Conservation (phyloP, 1,284 basidiomycete species). For the Schizopora paradoxa region DNA sequence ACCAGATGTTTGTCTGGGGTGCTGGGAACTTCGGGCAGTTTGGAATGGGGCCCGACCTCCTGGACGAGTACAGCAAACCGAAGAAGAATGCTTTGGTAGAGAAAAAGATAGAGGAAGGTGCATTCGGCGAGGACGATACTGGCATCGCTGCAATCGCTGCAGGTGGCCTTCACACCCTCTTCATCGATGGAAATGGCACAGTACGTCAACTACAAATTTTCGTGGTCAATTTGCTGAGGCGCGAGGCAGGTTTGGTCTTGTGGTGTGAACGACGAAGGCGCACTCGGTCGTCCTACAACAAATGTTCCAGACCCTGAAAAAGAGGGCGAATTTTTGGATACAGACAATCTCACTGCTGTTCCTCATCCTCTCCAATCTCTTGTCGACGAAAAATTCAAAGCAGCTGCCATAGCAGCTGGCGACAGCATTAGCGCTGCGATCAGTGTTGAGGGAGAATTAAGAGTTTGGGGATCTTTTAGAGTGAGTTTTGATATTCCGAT, state of each 20-base stretch:
- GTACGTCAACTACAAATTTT: conserved; percentile 41
- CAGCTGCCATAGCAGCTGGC: conserved; percentile 77
- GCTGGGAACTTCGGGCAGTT: conserved; percentile 87
- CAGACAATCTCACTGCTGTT: conserved; percentile 74
- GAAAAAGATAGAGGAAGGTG: conserved; percentile 54
- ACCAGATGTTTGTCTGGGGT: conserved; percentile 79
- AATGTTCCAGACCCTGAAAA: conserved; percentile 66
- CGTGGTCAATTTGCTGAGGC: conserved; percentile 10
- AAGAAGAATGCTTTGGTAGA: conserved; percentile 64
- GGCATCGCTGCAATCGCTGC: conserved; percentile 74
- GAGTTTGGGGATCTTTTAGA: conserved; percentile 90
- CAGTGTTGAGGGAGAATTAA: conserved; percentile 70
- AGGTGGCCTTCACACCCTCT: conserved; percentile 82
- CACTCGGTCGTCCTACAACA: conserved; percentile 78
- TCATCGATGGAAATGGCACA: conserved; percentile 79
- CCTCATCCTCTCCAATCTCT: conserved; percentile 73
- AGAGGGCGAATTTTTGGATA: conserved; percentile 52
- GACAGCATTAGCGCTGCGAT: conserved; percentile 84
- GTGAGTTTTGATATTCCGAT: conserved; percentile 42
- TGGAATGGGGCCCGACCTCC: conserved; percentile 68
- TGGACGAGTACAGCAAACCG: conserved; percentile 68
- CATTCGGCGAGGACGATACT: conserved; percentile 61
- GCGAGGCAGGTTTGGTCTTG: conserved; percentile 70
- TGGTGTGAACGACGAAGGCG: conserved; percentile 90
- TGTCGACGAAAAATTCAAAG: conserved; percentile 72